Base-by-base conservation (phyloP, 2,329 filamentous ascomycete species). In the Grosmannia huntii region DNA sequence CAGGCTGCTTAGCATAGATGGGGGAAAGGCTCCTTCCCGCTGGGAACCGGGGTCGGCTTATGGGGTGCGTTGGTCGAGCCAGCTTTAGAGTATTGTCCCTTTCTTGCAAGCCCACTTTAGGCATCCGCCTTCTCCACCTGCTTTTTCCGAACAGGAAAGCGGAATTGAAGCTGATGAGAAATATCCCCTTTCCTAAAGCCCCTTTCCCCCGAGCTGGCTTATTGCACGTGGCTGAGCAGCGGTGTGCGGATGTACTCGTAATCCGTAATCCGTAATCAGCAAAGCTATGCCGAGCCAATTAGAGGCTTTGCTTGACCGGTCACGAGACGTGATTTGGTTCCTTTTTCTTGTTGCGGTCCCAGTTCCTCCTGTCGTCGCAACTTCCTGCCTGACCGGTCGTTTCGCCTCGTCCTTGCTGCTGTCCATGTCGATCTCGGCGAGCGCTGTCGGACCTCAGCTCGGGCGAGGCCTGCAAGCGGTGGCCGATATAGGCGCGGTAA, bases 171-270 rank as follows among this genome's bases (percentile, higher is more conserved):
- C 6, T 25, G 12, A 23, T 16, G 21, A 6, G 7, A 5, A 49
- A 27, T 14, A 14, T 27, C 25, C 14, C 49, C 28, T 33, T 36
- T 53, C 5, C 38, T 48, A 44, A 46, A 31, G 5, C 19, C 50
- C 56, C 56, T 49, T 57, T 57, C 38, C 56, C 49, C 56, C 50
- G 50, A 57, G 33, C 36, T 3, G 48, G 33, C 23, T 44, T 10
- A 28, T 10, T 33, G 56, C 56, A 52, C 55, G 54, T 56, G 54
- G 44, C 44, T 14, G 12, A n/a, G 14, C 44, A 19, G 28, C 23
- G 46, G 21, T 25, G 23, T 23, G 16, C 21, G 21, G 46, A 25
- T 16, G 36, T 38, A 33, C 31, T 33, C 7, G 27, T 7, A 44
- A 7, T 4, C 14, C 21, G n/a, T n/a, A n/a, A n/a, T n/a, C n/a